Base-by-base conservation (phyloP, 306 rosid species). In the Rubus idaeus region DNA sequence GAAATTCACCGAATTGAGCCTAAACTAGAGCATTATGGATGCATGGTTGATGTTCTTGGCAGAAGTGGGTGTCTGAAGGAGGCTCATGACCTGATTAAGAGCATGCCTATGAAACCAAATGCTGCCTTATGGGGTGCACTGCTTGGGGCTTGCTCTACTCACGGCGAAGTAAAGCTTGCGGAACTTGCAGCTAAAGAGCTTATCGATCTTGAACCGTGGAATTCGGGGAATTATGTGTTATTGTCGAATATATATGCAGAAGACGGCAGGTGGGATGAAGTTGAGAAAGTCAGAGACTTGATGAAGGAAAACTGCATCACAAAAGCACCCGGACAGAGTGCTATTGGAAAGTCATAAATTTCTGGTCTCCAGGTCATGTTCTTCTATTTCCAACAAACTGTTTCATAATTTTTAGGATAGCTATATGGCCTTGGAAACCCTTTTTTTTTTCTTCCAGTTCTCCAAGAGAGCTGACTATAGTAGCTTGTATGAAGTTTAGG, bases 101-200 rank as follows among this genome's bases (percentile, higher is more conserved):
- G 83, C 84, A 90, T 89, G 96, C 87, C 91, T 20, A 37, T 88
- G 84, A 80, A 81, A 70, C 95, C 96, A 72, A 90, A 83, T 83
- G 95, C 95, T 68, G 86, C 92, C 21, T 64, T 92, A 75, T 92
- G 95, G 97, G 93, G 97, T 68, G 87, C 98, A 0, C 78, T 95
- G 79, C 96, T 95, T 1, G 66, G 97, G 67, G 92, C 96, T 71
- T 95, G 97, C 82, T 89, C 91, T 6, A 92, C 90, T 77, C 81
- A 92, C 47, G 87, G 96, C 46, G 84, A 88, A 9, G 84, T 82
- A 76, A 83, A 88, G 75, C 76, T 86, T 23, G 96, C 89, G 1
- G 95, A 88, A 80, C 35, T 66, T 50, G 92, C 96, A 60, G 80
- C 78, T n/a, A 87, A 84, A 62, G 95, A 90, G 84, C 90, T 94